phyloP scores from a whole-genome alignment of 176 grass and related monocot genomes.

The Stipa capillata region DNA sequence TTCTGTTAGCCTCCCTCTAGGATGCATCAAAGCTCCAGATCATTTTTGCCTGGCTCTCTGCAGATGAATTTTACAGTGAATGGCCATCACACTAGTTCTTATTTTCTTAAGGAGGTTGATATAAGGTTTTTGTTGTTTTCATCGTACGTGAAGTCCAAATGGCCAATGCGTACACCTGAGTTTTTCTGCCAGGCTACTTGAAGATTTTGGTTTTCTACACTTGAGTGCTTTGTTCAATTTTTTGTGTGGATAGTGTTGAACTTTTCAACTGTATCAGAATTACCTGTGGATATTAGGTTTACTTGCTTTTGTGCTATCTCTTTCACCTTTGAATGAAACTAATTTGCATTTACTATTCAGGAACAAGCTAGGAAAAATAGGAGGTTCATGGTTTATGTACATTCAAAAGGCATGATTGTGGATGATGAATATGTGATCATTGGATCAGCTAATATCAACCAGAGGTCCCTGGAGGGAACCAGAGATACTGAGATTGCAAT shows the following conservation, averaged over 20 bases:
- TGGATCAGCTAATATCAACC: slow-evolving; percentile 89
- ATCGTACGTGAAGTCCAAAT: neutral
- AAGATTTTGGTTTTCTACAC: neutral
- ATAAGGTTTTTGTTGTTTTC: slow-evolving; percentile 3
- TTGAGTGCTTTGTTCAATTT: neutral
- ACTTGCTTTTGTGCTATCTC: neutral
- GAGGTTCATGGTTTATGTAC: slow-evolving; percentile 85
- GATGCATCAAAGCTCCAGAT: neutral
- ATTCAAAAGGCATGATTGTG: slow-evolving; percentile 89
- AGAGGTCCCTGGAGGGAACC: slow-evolving; percentile 81
- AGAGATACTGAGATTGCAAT: slow-evolving; percentile 93
- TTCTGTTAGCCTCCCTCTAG: neutral
- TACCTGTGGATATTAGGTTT: neutral
- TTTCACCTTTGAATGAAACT: neutral
- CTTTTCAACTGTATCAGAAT: neutral
- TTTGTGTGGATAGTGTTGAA: slow-evolving; percentile 12
- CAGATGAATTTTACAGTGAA: slow-evolving; percentile 5
- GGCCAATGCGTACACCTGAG: neutral
- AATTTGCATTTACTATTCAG: slow-evolving; percentile 28
- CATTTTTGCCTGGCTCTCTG: neutral
- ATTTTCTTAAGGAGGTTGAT: neutral
- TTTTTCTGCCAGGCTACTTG: neutral
- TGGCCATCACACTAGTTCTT: neutral
- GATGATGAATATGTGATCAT: slow-evolving; percentile 92
- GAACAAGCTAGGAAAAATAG: slow-evolving; percentile 65